Conservation (phyloP, 768 basidiomycete species). For the Russula brevipes region DNA sequence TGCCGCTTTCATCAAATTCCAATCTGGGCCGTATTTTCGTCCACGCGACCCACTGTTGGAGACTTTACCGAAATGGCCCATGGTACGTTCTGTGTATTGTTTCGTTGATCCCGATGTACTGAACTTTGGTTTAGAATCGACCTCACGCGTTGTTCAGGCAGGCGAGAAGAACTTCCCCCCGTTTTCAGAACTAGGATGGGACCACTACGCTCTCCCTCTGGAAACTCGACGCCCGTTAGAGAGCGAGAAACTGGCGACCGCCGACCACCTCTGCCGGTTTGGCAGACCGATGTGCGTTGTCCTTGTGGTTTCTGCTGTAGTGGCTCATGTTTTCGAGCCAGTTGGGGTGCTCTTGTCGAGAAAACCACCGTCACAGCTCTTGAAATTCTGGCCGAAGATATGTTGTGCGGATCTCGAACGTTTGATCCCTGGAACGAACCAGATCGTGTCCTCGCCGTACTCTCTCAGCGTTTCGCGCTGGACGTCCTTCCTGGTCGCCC, state of each 20-base stretch:
- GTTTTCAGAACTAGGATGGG: background rate
- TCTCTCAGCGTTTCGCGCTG: background rate
- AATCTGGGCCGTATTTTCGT: background rate
- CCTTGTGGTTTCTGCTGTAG: background rate
- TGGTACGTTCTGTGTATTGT: background rate
- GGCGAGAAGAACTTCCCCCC: background rate
- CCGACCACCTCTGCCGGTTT: background rate
- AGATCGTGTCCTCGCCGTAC: background rate
- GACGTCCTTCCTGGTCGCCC: background rate
- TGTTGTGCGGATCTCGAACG: background rate
- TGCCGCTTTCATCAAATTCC: background rate
- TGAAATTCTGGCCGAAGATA: background rate
- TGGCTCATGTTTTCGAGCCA: background rate
- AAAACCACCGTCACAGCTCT: background rate
- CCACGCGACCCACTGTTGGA: background rate
- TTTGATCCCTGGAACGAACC: slow-evolving; percentile 1
- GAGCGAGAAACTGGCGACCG: background rate
- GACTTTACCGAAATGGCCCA: background rate
- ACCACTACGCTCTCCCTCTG: background rate
- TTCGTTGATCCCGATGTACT: background rate
- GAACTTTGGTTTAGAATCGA: background rate
- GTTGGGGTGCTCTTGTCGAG: background rate
- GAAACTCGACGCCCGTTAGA: background rate
- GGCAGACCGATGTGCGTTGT: background rate
- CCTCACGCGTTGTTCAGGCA: background rate